phyloP scores from a whole-genome alignment of 176 grass and related monocot genomes.

The Triticum aestivum region IWGSC_CS_RefSeq_v2.1 NC_057804.1:417590143-417590642 shows the following conservation, averaged over 20 bases:
- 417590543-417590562: neutral
- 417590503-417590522: slow-evolving; percentile 24
- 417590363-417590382: slow-evolving; percentile 4
- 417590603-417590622: slow-evolving; percentile 1
- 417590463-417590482: slow-evolving; percentile 53
- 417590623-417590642: slow-evolving; percentile 95
- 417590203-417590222: neutral
- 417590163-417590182: neutral
- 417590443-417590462: slow-evolving; percentile 63
- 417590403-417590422: slow-evolving; percentile 85
- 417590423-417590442: slow-evolving; percentile 82
- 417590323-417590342: neutral
- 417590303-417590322: slow-evolving; percentile 10
- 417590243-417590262: slow-evolving; percentile 21
- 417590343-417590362: neutral
- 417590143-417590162: slow-evolving; percentile 4
- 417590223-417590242: slow-evolving; percentile 18
- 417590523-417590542: slow-evolving; percentile 12
- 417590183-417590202: slow-evolving; percentile 8
- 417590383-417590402: slow-evolving; percentile 53
- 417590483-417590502: slow-evolving; percentile 18
- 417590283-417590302: neutral
- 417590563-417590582: slow-evolving; percentile 20
- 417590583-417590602: slow-evolving; percentile 28
- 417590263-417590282: neutral